Evolutionary conservation across 192 early-diverging fungal species (phyloP).

Genomic region (Linnemannia exigua): DNA sequence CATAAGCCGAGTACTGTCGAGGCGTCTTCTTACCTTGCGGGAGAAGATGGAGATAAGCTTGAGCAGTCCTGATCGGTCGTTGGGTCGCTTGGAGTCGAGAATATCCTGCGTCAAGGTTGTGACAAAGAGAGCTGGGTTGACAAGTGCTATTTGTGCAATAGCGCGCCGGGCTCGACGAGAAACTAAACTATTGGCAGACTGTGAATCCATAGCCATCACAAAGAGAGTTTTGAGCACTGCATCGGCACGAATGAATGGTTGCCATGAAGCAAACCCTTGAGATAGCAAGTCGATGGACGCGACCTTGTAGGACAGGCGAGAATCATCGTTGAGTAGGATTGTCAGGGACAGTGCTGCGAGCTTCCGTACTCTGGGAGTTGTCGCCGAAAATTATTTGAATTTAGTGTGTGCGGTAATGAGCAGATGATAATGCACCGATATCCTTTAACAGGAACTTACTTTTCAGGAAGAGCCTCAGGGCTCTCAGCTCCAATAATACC

Average conservation of each 20-base stretch:
- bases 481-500: constrained; percentile 81
- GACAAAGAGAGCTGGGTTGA: constrained; percentile 78
- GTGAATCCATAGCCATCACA: constrained; percentile 62
- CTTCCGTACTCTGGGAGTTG: constrained; percentile 60
- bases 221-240: constrained; percentile 74
- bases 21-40: constrained; percentile 67
- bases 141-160: constrained; percentile 77
- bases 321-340: constrained; percentile 72
- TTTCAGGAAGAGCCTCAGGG: constrained; percentile 60
- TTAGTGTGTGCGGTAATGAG: background rate
- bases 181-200: constrained; percentile 49
- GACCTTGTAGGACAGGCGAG: constrained; percentile 63
- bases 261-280: constrained; percentile 81
- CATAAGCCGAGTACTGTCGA: background rate
- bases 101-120: constrained; percentile 83
- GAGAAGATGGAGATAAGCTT: constrained; percentile 83
- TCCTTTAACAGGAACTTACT: constrained; percentile 24
- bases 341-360: constrained; percentile 78
- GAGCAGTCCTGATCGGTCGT: constrained; percentile 71
- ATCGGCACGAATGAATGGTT: constrained; percentile 75
- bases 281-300: constrained; percentile 81
- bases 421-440: background rate
- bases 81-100: constrained; percentile 71
- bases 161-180: constrained; percentile 76
- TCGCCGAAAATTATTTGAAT: background rate